These are phyloP conservation scores for Tetracladium setigerum DNA, from an alignment of 495 filamentous ascomycete genomes.

Conservation along the genomic window DNA sequence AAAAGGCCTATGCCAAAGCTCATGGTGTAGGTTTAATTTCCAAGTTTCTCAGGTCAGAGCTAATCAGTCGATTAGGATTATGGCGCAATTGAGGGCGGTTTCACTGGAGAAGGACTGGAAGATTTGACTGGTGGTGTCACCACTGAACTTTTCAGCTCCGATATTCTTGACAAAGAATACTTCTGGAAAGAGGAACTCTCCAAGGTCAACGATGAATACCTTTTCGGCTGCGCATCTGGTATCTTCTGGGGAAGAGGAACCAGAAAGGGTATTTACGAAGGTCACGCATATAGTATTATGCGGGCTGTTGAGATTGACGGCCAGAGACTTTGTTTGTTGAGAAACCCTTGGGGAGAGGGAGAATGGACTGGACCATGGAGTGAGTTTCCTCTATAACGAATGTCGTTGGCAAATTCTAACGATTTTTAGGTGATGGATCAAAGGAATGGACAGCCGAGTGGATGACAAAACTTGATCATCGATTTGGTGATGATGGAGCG, in stretches of 20 bases:
- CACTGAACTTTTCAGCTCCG: constrained; percentile 64
- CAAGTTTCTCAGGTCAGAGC: neutral
- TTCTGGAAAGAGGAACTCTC: constrained; percentile 85
- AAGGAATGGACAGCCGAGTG: constrained; percentile 89
- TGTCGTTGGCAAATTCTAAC: constrained; percentile 12
- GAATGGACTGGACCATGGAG: constrained; percentile 83
- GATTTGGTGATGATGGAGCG: constrained; percentile 80
- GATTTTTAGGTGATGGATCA: constrained; percentile 52
- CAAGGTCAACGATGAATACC: constrained; percentile 76
- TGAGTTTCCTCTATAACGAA: constrained; percentile 2
- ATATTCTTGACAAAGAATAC: constrained; percentile 77
- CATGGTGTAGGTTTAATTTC: constrained; percentile 43
- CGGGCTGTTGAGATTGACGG: constrained; percentile 72
- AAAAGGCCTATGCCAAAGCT: constrained; percentile 93
- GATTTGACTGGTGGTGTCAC: constrained; percentile 90
- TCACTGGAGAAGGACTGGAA: constrained; percentile 81
- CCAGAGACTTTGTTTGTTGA: constrained; percentile 62
- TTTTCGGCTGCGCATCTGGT: constrained; percentile 76
- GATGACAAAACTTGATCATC: constrained; percentile 71
- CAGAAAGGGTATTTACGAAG: constrained; percentile 66
- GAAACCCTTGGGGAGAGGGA: constrained; percentile 82
- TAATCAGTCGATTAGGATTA: constrained; percentile 48
- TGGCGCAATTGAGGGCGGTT: constrained; percentile 75
- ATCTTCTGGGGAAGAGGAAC: constrained; percentile 49
- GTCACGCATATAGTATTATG: constrained; percentile 86